Base-by-base conservation (phyloP, 2,329 filamentous ascomycete species). In the Cyphellophora attinorum region DNA sequence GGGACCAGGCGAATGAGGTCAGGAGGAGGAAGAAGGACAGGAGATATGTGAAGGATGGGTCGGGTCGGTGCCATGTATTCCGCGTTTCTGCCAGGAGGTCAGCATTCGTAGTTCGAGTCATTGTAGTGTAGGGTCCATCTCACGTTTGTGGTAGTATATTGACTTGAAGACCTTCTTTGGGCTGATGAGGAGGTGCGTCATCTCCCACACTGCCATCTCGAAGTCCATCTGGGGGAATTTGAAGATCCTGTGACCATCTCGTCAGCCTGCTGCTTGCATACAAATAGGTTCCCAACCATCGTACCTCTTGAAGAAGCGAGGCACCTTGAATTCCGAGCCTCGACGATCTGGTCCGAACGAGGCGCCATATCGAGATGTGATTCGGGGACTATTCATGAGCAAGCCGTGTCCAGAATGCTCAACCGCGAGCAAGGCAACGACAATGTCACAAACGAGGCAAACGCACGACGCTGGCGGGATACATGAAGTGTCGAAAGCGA, bases 151-250 rank as follows among this genome's bases (percentile, higher is more conserved):
- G 51, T 81, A 79, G 56, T 80, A 81, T 56, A 81, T 79, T 29
- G 74, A 77, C 42, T 77, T 65, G 55, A 81, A 81, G 33, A 81
- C 77, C 54, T 80, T 80, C 60, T 80, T 81, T 0, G 77, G 77
- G 19, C 76, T 73, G 52, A 81, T 74, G 44, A 81, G 65, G 34
- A 81, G 62, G 49, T 70, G 74, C 42, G 74, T 78, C 72, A 81
- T 81, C 56, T 81, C 77, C 77, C 77, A 81, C 47, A 79, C 72
- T 13, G 77, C 77, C 67, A 79, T 79, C 53, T 81, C 77, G 53
- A 81, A 81, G 62, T 81, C 77, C 77, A 81, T 81, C 48, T 79
- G 76, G 8, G 76, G 76, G 51, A 81, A 81, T 55, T 81, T 81
- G 67, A 81, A 79, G 32, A 81, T 60, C 38, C 68, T 70, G 33